Base-by-base conservation (phyloP, 257 asterid species). In the Nicotiana sylvestris region DNA sequence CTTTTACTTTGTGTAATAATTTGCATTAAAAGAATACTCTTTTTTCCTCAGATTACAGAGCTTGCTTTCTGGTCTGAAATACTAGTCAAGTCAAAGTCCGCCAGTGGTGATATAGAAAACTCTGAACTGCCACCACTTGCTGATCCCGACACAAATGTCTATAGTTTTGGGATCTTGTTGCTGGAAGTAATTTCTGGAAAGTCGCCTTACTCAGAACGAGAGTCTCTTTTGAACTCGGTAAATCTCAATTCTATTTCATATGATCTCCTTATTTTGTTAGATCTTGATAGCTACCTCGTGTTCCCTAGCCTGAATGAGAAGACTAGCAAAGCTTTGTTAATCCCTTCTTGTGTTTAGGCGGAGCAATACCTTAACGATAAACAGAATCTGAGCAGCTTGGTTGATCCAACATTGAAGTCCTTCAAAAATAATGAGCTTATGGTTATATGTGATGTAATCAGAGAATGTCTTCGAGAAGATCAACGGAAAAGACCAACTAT, bases 171-270 rank as follows among this genome's bases (percentile, higher is more conserved):
- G 9, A 72, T 81, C 5, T 49, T 81, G 49, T 70, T 81, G 33
- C 51, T 81, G 55, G 83, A 81, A 70, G 55, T 51, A 70, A 51
- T 81, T 15, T 65, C 83, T 21, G 83, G 83, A 1, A 68, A 57
- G 27, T 51, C 64, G 43, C 78, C 78, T 66, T 81, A 66, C 43
- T 6, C 78, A 11, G 83, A 81, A 25, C 27, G 16, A 51, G 80
- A 8, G 21, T 51, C 80, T 76, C 80, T 76, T 76, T 25, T 76
- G 43, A 76, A 39, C 64, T 76, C 27, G 64, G 80, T 76, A 74
- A 74, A 9, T 74, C 62, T 74, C 43, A 74, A 74, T 74, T 72
- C 21, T 72, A 72, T 43, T 43, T 5, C 11, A 43, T 69, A n/a
- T 17, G 12, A 70, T 43, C 21, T 57, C 78, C 60, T 46, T 43